Evolutionary conservation across 2,329 filamentous ascomycete genomes (phyloP).

Genomic region (Alternaria atra): DNA sequence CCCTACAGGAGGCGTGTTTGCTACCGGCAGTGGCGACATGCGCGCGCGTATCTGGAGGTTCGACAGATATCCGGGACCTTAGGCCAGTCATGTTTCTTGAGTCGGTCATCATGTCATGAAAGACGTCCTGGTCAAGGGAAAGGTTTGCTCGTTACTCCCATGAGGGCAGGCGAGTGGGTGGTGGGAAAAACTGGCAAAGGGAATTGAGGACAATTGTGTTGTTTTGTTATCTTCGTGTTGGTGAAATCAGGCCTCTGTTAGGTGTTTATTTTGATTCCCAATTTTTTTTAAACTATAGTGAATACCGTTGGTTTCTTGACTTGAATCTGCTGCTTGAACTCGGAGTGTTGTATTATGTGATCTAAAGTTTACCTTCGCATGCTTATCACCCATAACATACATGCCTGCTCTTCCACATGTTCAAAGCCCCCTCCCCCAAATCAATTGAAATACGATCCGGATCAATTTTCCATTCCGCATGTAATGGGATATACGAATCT

Average conservation of each 20-base stretch:
- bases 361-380: not conserved
- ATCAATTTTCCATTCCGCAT: not conserved
- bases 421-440: not conserved
- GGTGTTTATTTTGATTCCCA: constrained; percentile 7
- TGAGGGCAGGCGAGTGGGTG: not conserved
- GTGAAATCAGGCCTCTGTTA: not conserved
- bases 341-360: not conserved
- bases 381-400: not conserved
- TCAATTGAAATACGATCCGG: not conserved
- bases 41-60: constrained; percentile 93
- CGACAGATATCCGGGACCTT: constrained; percentile 47
- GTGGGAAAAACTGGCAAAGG: constrained; percentile 3
- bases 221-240: constrained; percentile 1
- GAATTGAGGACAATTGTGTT: not conserved
- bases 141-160: too few species aligned
- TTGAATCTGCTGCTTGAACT: not conserved
- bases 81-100: constrained; percentile 12
- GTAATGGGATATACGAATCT: not conserved
- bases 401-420: not conserved
- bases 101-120: not conserved
- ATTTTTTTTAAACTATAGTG: not conserved
- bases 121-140: not conserved
- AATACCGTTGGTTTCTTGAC: not conserved
- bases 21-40: constrained; percentile 97
- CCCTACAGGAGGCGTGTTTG: constrained; percentile 86